phyloP scores from a whole-genome alignment of 805 yeast genomes.

The Allodekkera sacchari region DNA sequence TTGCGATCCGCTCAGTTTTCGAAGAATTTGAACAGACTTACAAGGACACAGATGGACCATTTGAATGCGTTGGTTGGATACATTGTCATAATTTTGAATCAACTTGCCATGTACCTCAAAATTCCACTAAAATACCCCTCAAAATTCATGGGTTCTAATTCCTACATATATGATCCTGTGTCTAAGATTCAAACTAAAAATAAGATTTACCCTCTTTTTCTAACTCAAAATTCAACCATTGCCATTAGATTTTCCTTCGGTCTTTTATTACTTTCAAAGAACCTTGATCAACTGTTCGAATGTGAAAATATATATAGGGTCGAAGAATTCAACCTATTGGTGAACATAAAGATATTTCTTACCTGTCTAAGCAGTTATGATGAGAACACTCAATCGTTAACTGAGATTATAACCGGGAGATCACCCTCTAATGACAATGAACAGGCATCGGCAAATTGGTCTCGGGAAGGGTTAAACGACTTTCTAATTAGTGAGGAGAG shows the following conservation, averaged over 20 bases:
- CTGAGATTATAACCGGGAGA: background rate
- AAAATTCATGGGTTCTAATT: slow-evolving; percentile 37
- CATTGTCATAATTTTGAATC: slow-evolving; percentile 32
- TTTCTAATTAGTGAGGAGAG: slow-evolving; percentile 16
- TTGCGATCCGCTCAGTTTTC: slow-evolving; percentile 5
- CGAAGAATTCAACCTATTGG: slow-evolving; percentile 24
- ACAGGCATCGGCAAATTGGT: background rate
- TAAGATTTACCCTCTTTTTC: slow-evolving; percentile 40
- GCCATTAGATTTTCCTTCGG: slow-evolving; percentile 42
- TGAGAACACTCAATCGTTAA: background rate
- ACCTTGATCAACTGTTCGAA: slow-evolving; percentile 37
- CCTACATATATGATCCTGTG: slow-evolving; percentile 41
- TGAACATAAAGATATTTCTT: slow-evolving; percentile 26
- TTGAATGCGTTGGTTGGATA: slow-evolving; percentile 43
- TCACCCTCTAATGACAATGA: background rate
- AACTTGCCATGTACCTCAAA: slow-evolving; percentile 32
- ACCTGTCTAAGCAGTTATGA: slow-evolving; percentile 21
- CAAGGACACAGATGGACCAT: slow-evolving; percentile 28
- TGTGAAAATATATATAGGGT: slow-evolving; percentile 20
- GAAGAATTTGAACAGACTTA: slow-evolving; percentile 13
- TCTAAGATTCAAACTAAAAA: slow-evolving; percentile 27
- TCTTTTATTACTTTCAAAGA: slow-evolving; percentile 34
- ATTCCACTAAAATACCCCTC: slow-evolving; percentile 43
- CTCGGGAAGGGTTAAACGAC: slow-evolving; percentile 3
- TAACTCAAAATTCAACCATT: slow-evolving; percentile 30